Evolutionary conservation across 768 basidiomycete species (phyloP).

Genomic region (Amanita thiersii): DNA sequence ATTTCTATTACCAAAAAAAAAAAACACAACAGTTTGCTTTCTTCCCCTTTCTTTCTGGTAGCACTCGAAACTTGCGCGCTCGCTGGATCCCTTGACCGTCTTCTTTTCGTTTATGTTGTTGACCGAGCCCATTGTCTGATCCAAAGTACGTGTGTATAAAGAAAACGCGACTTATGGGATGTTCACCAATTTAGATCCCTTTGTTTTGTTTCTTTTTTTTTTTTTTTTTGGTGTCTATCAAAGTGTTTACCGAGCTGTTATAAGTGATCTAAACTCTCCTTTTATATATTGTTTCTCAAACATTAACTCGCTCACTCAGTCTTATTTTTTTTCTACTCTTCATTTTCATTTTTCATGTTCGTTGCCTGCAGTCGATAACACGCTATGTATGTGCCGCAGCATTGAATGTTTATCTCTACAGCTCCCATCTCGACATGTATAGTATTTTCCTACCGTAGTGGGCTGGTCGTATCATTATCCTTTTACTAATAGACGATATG

Average conservation of each 20-base stretch:
- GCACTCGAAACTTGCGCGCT: no score
- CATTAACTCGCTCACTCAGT: slow-evolving; percentile 9
- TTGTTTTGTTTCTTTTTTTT: neutral
- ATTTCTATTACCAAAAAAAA: no score
- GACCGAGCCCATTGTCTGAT: no score
- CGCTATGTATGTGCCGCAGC: slow-evolving; percentile 11
- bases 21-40: no score
- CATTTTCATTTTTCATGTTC: slow-evolving; percentile 9
- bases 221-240: slow-evolving; percentile 11
- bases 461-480: slow-evolving; percentile 55
- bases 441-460: slow-evolving; percentile 41
- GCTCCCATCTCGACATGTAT: slow-evolving; percentile 34
- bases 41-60: no score
- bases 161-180: no score
- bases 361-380: slow-evolving; percentile 8
- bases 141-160: no score
- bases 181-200: no score
- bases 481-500: slow-evolving; percentile 42
- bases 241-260: no score
- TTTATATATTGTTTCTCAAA: slow-evolving; percentile 14
- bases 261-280: slow-evolving; percentile 20
- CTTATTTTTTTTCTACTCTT: slow-evolving; percentile 9
- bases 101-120: no score
- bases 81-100: no score
- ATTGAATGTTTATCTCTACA: slow-evolving; percentile 17